These are phyloP conservation scores for Dothistroma septosporum DNA, from an alignment of 2,329 filamentous ascomycete species.

Conservation along the genomic window DNA sequence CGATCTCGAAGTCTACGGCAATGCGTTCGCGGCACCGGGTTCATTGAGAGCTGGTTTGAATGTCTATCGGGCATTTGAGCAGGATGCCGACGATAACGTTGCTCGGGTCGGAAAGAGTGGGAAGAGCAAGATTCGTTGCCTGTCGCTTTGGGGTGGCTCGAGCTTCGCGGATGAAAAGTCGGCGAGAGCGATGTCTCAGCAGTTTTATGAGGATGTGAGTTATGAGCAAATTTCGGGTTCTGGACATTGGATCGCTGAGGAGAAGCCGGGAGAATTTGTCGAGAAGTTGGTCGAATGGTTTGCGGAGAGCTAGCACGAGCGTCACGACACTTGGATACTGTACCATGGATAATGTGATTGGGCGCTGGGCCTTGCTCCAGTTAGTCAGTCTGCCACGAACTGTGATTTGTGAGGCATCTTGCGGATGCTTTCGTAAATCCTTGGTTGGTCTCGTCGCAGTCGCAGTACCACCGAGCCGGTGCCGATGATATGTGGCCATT, in stretches of 20 bases:
- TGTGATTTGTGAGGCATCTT: no score
- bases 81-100: slow-evolving; percentile 27
- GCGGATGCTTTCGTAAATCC: no score
- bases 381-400: no score
- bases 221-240: slow-evolving; percentile 27
- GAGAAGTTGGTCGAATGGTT: slow-evolving; percentile 32
- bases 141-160: slow-evolving; percentile 33
- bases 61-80: slow-evolving; percentile 35
- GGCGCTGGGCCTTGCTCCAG: no score
- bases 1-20: slow-evolving; percentile 41
- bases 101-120: slow-evolving; percentile 13
- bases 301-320: slow-evolving; percentile 11
- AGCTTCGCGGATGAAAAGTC: slow-evolving; percentile 32
- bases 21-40: slow-evolving; percentile 34
- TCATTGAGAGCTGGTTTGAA: slow-evolving; percentile 34
- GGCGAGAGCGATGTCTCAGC: slow-evolving; percentile 22
- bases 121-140: slow-evolving; percentile 27
- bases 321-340: not conserved
- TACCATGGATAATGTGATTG: no score
- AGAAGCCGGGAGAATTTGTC: slow-evolving; percentile 40
- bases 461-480: no score
- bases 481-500: no score
- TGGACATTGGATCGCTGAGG: slow-evolving; percentile 39
- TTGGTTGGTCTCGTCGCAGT: no score
- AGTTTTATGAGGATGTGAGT: slow-evolving; percentile 33